These are phyloP conservation scores for Xanthoparmelia taractica DNA, from an alignment of 495 filamentous ascomycete genomes.

Conservation along the genomic window DNA sequence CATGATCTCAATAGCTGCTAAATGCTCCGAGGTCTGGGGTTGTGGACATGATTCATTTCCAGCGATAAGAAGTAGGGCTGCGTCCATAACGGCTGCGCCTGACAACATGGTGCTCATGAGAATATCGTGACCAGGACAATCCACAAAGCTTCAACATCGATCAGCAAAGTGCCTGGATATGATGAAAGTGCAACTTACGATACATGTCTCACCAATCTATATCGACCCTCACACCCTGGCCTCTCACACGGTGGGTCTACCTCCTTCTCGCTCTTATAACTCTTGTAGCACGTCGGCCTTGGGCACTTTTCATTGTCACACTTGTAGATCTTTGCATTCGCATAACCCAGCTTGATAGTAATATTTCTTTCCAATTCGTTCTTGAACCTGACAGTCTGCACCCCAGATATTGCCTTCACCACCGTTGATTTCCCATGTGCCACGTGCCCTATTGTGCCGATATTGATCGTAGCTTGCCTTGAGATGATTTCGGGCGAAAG, in stretches of 20 bases:
- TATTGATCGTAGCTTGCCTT: constrained; percentile 97
- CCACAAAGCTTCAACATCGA: constrained; percentile 65
- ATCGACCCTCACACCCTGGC: constrained; percentile 78
- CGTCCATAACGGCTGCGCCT: constrained; percentile 98
- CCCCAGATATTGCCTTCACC: constrained; percentile 96
- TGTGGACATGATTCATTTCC: constrained; percentile 98
- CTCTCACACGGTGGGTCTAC: constrained; percentile 91
- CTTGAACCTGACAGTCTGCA: constrained; percentile 98
- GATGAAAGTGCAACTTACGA: constrained; percentile 52
- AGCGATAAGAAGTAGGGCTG: constrained; percentile 89
- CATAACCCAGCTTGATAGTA: constrained; percentile 98
- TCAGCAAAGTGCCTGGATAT: constrained; percentile 16
- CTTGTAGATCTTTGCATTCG: constrained; percentile 99
- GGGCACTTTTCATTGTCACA: constrained; percentile 89
- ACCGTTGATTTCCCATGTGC: constrained; percentile 98
- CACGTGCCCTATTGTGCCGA: constrained; percentile 97
- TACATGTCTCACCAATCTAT: constrained; percentile 77
- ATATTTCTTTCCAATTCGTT: constrained; percentile 98
- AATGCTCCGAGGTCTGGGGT: constrained; percentile 97
- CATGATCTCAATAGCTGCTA: constrained; percentile 99
- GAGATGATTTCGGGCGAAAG: constrained; percentile 93
- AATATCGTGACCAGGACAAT: constrained; percentile 99
- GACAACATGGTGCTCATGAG: constrained; percentile 99
- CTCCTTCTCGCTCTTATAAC: constrained; percentile 97
- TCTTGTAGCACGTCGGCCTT: constrained; percentile 88